Conservation (phyloP, 345 rosid genomes). For the Aegle marmelos region DNA sequence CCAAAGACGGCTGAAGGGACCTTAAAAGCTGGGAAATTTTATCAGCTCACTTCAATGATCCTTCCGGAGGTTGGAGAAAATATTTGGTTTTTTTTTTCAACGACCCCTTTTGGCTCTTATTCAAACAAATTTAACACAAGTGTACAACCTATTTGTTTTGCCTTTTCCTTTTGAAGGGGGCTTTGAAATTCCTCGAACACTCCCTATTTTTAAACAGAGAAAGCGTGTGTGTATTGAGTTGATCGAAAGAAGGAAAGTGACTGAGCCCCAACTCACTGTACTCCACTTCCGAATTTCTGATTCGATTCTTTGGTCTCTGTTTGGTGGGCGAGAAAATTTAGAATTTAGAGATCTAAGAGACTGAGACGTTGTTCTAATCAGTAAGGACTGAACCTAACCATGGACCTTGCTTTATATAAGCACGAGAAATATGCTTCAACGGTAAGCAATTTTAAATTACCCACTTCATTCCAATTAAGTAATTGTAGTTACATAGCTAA, state of each 20-base stretch:
- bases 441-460: not conserved
- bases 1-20: slow-evolving; percentile 29
- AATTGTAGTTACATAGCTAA: not conserved
- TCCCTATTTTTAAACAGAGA: slow-evolving; percentile 1
- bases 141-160: not conserved
- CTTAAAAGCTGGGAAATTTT: slow-evolving; percentile 34
- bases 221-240: not conserved
- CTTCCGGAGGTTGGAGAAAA: slow-evolving; percentile 14
- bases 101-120: slow-evolving; percentile 15
- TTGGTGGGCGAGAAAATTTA: slow-evolving; percentile 19
- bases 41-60: slow-evolving; percentile 17
- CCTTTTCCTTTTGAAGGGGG: not conserved
- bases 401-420: slow-evolving; percentile 27
- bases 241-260: slow-evolving; percentile 25
- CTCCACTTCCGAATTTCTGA: slow-evolving; percentile 34
- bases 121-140: not conserved
- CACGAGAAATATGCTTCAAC: slow-evolving; percentile 21
- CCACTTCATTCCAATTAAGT: not conserved
- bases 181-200: slow-evolving; percentile 15
- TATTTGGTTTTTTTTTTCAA: too few species aligned
- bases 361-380: slow-evolving; percentile 39
- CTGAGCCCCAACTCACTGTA: slow-evolving; percentile 32
- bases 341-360: slow-evolving; percentile 33
- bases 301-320: slow-evolving; percentile 34
- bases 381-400: slow-evolving; percentile 16